Percentiles rank a stretch among this genome's conserved stretches.
Conservation (phyloP, 768 basidiomycete species). For the Mycena amicta region DNA sequence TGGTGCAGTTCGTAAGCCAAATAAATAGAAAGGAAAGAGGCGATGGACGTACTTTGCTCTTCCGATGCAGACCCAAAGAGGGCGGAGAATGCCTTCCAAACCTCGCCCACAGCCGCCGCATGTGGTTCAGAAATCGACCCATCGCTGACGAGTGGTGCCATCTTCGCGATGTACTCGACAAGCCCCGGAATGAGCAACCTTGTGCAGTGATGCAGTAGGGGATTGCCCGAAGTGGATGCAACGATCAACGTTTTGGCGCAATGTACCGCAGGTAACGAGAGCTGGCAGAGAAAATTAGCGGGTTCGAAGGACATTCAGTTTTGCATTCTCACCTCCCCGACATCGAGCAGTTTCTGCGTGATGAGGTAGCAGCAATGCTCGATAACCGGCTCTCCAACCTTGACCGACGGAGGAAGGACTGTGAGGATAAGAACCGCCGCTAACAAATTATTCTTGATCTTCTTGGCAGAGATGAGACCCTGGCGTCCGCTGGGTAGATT, state of each 20-base stretch:
- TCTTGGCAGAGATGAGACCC: slow-evolving; percentile 74
- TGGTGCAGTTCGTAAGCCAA: slow-evolving; percentile 6
- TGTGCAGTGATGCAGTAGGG: slow-evolving; percentile 70
- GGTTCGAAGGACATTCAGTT: not conserved
- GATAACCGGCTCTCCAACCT: slow-evolving; percentile 71
- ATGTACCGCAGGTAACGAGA: slow-evolving; percentile 83
- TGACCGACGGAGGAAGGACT: slow-evolving; percentile 64
- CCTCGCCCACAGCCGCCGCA: slow-evolving; percentile 68
- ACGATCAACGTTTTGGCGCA: slow-evolving; percentile 84
- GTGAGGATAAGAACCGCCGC: slow-evolving; percentile 86
- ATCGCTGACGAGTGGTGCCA: slow-evolving; percentile 64
- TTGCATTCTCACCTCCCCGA: slow-evolving; percentile 59
- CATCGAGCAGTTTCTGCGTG: slow-evolving; percentile 74
- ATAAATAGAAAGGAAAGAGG: not conserved
- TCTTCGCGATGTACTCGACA: slow-evolving; percentile 76
- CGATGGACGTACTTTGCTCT: slow-evolving; percentile 58
- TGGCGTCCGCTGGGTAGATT: slow-evolving; percentile 77
- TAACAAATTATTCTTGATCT: slow-evolving; percentile 89
- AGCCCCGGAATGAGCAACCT: slow-evolving; percentile 77
- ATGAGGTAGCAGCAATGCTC: slow-evolving; percentile 88
- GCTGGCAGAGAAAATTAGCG: slow-evolving; percentile 39
- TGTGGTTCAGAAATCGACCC: slow-evolving; percentile 57
- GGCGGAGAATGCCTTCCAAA: slow-evolving; percentile 77
- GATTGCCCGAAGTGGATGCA: slow-evolving; percentile 67
- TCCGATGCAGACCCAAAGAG: slow-evolving; percentile 61